phyloP scores from a whole-genome alignment of 2,329 filamentous ascomycete genomes.

The Oidium heveae region DNA sequence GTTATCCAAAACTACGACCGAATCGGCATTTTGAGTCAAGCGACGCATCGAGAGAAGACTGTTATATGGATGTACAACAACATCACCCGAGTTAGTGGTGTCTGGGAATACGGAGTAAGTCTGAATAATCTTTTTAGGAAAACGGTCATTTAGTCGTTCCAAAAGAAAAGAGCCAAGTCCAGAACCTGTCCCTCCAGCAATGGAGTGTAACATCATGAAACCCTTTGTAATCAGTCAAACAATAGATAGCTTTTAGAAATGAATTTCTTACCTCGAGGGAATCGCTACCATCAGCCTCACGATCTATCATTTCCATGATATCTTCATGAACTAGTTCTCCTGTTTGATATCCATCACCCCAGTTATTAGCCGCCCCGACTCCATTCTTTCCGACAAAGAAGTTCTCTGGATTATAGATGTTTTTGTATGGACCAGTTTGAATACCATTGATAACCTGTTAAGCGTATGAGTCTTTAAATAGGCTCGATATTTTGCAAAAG shows the following conservation, averaged over 20 bases:
- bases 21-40: slow-evolving; percentile 87
- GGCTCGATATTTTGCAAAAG: background rate
- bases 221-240: slow-evolving; percentile 26
- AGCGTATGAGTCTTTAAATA: slow-evolving; percentile 1
- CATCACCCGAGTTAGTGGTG: slow-evolving; percentile 62
- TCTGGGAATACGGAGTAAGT: slow-evolving; percentile 98
- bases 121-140: slow-evolving; percentile 97
- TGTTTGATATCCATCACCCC: slow-evolving; percentile 87
- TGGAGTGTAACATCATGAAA: slow-evolving; percentile 97
- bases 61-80: slow-evolving; percentile 97
- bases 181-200: slow-evolving; percentile 87
- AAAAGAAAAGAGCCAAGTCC: slow-evolving; percentile 89
- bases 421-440: slow-evolving; percentile 80
- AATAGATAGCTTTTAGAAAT: background rate
- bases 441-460: slow-evolving; percentile 63
- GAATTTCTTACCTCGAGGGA: slow-evolving; percentile 48
- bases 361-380: slow-evolving; percentile 88
- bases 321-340: slow-evolving; percentile 85
- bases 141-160: slow-evolving; percentile 86
- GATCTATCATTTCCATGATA: slow-evolving; percentile 98
- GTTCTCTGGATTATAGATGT: slow-evolving; percentile 99
- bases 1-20: slow-evolving; percentile 91
- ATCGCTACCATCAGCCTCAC: slow-evolving; percentile 92
- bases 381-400: slow-evolving; percentile 93
- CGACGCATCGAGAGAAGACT: slow-evolving; percentile 77